Conservation (phyloP, 2,329 filamentous ascomycete species). For the Xylariaceae sp. region DNA sequence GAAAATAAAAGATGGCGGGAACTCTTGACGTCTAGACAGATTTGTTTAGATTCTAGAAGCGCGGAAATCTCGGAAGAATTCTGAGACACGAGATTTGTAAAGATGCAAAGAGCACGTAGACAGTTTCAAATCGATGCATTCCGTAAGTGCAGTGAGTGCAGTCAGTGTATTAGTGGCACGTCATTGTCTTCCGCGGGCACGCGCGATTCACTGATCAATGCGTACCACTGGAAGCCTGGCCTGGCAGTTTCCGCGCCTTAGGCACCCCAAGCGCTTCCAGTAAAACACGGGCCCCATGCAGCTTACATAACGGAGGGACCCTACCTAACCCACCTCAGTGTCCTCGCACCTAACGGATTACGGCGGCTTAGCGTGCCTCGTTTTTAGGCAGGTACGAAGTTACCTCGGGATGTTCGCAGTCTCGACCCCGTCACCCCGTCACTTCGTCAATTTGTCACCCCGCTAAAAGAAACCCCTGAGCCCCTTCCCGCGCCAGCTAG, state of each 20-base stretch:
- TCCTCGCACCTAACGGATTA: too few species aligned
- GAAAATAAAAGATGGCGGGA: neutral
- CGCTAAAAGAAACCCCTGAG: neutral
- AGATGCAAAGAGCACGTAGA: neutral
- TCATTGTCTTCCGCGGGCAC: slow-evolving; percentile 22
- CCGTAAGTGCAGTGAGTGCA: neutral
- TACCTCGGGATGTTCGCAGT: too few species aligned
- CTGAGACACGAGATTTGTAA: neutral
- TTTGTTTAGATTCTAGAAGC: neutral
- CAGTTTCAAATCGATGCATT: neutral
- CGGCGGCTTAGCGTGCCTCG: too few species aligned
- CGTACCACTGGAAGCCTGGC: too few species aligned
- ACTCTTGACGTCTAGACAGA: neutral
- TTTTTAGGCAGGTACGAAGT: too few species aligned
- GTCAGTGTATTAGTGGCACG: slow-evolving; percentile 20
- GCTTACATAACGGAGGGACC: too few species aligned
- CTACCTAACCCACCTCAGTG: too few species aligned
- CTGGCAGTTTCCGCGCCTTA: too few species aligned
- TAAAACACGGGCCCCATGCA: too few species aligned
- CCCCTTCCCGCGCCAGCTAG: neutral
- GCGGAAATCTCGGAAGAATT: neutral
- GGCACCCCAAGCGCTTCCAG: too few species aligned
- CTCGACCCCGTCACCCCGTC: too few species aligned
- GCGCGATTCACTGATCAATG: too few species aligned
- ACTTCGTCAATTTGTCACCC: neutral